Evolutionary conservation across 192 early-diverging fungal species (phyloP).

Genomic region (Blastocladiella britannica): DNA sequence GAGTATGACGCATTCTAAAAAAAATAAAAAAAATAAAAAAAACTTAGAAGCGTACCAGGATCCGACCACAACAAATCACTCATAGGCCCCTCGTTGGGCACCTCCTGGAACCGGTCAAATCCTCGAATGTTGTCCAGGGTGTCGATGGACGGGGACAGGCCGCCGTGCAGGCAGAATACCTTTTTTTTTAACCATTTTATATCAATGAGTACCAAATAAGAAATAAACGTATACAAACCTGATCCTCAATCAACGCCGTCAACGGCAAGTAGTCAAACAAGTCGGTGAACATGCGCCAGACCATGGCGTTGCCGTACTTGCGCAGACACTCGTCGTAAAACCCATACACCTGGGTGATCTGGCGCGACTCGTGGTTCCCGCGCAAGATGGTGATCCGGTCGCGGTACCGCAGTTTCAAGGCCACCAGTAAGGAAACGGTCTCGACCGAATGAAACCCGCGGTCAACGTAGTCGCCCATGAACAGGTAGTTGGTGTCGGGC

Average conservation of each 20-base stretch:
- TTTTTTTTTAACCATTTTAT: slow-evolving; percentile 6
- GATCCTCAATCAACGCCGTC: slow-evolving; percentile 88
- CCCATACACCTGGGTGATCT: slow-evolving; percentile 98
- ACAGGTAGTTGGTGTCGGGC: slow-evolving; percentile 94
- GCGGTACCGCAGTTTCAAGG: slow-evolving; percentile 80
- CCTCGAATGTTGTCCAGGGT: slow-evolving; percentile 92
- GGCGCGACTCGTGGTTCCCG: slow-evolving; percentile 95
- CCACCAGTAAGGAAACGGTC: slow-evolving; percentile 85
- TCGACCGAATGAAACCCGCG: slow-evolving; percentile 97
- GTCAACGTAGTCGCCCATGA: slow-evolving; percentile 99
- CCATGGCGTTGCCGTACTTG: slow-evolving; percentile 95
- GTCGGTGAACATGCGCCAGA: slow-evolving; percentile 95
- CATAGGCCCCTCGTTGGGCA: slow-evolving; percentile 74
- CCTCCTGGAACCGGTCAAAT: slow-evolving; percentile 84
- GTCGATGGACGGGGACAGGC: slow-evolving; percentile 80
- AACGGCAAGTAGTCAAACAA: slow-evolving; percentile 94
- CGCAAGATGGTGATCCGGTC: slow-evolving; percentile 87
- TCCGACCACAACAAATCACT: slow-evolving; percentile 76
- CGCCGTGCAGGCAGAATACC: slow-evolving; percentile 98
- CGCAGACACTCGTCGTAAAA: slow-evolving; percentile 98
- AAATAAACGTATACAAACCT: slow-evolving; percentile 15
- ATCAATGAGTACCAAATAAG: background rate
- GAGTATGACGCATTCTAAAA: background rate
- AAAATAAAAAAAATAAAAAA: background rate
- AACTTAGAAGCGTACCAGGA: slow-evolving; percentile 18